Conservation (phyloP, 1,139 yeast species). For the Diutina ranongensis region DNA sequence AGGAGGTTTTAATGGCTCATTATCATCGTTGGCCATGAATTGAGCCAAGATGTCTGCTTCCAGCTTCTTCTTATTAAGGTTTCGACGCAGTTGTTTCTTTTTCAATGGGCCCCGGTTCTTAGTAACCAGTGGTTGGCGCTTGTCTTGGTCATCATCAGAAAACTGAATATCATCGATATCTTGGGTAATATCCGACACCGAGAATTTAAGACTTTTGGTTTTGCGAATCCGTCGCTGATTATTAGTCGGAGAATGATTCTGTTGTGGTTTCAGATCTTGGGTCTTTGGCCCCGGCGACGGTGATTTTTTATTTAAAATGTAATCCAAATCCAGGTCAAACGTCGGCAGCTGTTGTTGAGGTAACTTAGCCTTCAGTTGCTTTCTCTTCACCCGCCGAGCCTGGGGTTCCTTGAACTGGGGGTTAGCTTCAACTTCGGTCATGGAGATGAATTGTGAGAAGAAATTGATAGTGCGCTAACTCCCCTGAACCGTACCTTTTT, state of each 20-base stretch:
- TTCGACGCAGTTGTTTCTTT: background rate
- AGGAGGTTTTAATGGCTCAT: background rate
- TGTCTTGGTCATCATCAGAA: background rate
- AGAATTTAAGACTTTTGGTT: background rate
- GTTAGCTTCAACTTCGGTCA: background rate
- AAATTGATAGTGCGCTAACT: slow-evolving; percentile 1
- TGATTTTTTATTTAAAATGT: background rate
- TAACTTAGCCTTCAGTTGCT: background rate
- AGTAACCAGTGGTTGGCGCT: background rate
- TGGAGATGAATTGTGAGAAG: background rate
- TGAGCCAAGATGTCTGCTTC: slow-evolving; percentile 1
- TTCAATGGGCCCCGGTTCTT: background rate
- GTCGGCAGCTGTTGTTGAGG: background rate
- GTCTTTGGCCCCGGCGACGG: background rate
- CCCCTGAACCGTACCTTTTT: background rate
- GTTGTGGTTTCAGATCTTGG: background rate
- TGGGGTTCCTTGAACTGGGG: background rate
- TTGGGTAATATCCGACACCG: background rate
- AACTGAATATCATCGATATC: slow-evolving; percentile 4
- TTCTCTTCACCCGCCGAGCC: background rate
- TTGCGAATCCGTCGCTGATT: background rate
- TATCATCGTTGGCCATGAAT: background rate
- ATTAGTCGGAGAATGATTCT: background rate
- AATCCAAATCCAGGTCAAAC: background rate
- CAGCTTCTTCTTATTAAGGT: background rate